These are phyloP conservation scores for Sporothrix humicola DNA, from an alignment of 2,329 filamentous ascomycete species.

Conservation along the genomic window DNA sequence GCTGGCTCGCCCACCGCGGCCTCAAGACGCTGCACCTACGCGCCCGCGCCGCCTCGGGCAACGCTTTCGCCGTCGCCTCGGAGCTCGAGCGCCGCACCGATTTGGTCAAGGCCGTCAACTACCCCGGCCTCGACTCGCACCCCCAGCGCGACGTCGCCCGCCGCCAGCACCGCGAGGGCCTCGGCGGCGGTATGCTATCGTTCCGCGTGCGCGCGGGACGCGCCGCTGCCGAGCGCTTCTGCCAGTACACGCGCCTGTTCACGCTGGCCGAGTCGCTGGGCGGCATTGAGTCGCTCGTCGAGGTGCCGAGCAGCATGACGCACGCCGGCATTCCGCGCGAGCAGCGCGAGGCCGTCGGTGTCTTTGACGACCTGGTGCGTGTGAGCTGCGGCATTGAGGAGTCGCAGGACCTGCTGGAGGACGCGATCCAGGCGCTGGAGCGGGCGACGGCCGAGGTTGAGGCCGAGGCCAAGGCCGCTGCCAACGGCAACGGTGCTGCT, in stretches of 20 bases:
- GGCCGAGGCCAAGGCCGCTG: slow-evolving; percentile 6
- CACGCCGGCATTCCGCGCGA: slow-evolving; percentile 93
- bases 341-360: slow-evolving; percentile 87
- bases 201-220: slow-evolving; percentile 92
- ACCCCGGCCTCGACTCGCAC: slow-evolving; percentile 88
- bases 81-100: slow-evolving; percentile 80
- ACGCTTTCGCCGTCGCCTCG: slow-evolving; percentile 77
- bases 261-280: slow-evolving; percentile 88
- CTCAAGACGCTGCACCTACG: slow-evolving; percentile 96
- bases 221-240: slow-evolving; percentile 87
- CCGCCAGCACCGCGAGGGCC: slow-evolving; percentile 90
- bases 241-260: slow-evolving; percentile 86
- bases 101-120: slow-evolving; percentile 84
- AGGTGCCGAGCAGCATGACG: slow-evolving; percentile 95
- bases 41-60: slow-evolving; percentile 80
- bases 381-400: slow-evolving; percentile 96
- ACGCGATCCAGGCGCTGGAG: slow-evolving; percentile 81
- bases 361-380: slow-evolving; percentile 92
- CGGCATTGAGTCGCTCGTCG: slow-evolving; percentile 88
- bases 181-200: slow-evolving; percentile 96
- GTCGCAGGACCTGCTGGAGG: slow-evolving; percentile 77
- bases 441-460: slow-evolving; percentile 57
- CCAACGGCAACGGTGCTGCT: slow-evolving; percentile 21
- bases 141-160: slow-evolving; percentile 82
- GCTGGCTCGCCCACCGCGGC: slow-evolving; percentile 96